These are phyloP conservation scores for Hondaea fermentalgiana DNA, from an alignment of 108 stramenopile genomes.

Conservation along the genomic window DNA sequence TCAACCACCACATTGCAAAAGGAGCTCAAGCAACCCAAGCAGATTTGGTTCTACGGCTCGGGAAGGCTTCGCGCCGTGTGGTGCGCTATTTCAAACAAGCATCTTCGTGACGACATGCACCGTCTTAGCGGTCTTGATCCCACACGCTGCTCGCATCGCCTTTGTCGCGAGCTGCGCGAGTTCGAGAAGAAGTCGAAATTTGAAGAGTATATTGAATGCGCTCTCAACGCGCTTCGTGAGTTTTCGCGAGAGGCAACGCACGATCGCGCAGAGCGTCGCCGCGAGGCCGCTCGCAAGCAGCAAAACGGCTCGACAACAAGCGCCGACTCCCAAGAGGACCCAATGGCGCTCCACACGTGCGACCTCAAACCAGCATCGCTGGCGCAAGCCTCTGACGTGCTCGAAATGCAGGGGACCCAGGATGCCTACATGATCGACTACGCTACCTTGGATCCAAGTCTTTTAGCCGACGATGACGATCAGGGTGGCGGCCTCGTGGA, in stretches of 20 bases:
- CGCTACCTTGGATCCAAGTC: not conserved
- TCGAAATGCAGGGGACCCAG: not conserved
- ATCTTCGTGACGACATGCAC: not conserved
- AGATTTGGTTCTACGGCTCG: slow-evolving; percentile 44
- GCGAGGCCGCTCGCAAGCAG: not conserved
- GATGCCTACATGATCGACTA: not conserved
- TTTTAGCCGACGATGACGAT: not conserved
- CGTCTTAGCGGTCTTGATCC: not conserved
- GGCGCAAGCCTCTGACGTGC: not conserved
- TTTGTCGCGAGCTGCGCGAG: slow-evolving; percentile 21
- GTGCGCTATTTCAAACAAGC: slow-evolving; percentile 23
- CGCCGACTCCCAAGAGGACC: not conserved
- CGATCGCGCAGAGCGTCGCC: not conserved
- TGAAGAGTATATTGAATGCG: slow-evolving; percentile 27
- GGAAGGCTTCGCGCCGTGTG: slow-evolving; percentile 36
- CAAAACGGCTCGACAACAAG: not conserved
- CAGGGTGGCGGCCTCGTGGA: not conserved
- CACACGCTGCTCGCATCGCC: not conserved
- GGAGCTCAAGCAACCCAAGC: not conserved
- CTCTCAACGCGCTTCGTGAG: slow-evolving; percentile 24
- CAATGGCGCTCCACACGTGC: not conserved
- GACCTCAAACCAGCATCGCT: not conserved
- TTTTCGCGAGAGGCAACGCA: not conserved
- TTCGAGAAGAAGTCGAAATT: slow-evolving; percentile 31
- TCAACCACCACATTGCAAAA: not conserved